These are phyloP conservation scores for Saccharomycopsis babjevae DNA, from an alignment of 805 yeast species.

Conservation along the genomic window DNA sequence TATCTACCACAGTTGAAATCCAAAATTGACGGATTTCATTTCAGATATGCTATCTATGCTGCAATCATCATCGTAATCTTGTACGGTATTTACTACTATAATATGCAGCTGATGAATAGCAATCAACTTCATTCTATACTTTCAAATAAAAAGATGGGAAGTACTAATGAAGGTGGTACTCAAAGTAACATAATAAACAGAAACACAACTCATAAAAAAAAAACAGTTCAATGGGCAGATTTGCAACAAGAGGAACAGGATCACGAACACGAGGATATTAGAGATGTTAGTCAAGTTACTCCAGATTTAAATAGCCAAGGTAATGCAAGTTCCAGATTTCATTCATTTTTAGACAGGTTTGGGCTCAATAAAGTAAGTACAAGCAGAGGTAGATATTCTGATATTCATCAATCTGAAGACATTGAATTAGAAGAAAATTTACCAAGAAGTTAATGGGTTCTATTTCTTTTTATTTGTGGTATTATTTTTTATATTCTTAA, in stretches of 20 bases:
- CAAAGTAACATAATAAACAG: neutral
- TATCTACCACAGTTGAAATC: neutral
- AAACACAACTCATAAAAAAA: constrained; percentile 6
- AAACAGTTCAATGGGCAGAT: constrained; percentile 20
- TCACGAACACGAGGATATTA: neutral
- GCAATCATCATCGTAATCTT: constrained; percentile 3
- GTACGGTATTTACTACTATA: constrained; percentile 17
- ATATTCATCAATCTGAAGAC: neutral
- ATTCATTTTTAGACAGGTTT: neutral
- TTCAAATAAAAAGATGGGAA: constrained; percentile 5
- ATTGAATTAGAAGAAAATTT: neutral
- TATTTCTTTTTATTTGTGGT: neutral
- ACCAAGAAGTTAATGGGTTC: neutral
- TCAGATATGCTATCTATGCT: constrained; percentile 12
- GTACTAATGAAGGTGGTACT: neutral
- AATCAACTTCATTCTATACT: constrained; percentile 14
- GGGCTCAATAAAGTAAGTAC: neutral
- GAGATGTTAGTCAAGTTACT: neutral
- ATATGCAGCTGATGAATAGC: neutral
- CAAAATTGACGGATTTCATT: constrained; percentile 9
- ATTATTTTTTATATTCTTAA: neutral
- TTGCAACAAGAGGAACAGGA: constrained; percentile 3
- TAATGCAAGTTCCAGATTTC: neutral
- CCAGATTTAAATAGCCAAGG: neutral
- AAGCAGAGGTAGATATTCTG: neutral